Conservation (phyloP, 2,329 filamentous ascomycete genomes). For the Aspergillus sp. region DNA sequence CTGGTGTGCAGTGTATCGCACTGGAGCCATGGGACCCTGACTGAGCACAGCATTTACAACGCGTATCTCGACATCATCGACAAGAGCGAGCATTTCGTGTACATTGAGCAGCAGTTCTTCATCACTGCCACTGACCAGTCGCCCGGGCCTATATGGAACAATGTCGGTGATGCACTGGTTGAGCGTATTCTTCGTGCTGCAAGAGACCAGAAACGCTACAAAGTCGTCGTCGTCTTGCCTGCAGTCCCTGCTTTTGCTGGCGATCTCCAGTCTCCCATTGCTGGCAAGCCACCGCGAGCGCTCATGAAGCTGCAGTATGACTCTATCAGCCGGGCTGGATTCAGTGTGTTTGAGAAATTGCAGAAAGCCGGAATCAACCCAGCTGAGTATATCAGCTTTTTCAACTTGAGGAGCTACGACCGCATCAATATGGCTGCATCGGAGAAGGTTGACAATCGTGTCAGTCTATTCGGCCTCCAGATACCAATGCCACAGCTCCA, state of each 20-base stretch:
- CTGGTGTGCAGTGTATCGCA: neutral
- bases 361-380: neutral
- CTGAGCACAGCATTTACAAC: neutral
- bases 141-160: neutral
- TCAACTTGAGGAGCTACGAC: neutral
- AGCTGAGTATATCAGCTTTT: neutral
- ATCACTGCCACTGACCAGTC: neutral
- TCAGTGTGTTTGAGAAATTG: neutral
- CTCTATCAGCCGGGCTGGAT: neutral
- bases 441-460: neutral
- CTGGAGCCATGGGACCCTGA: neutral
- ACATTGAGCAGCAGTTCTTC: conserved; percentile 1
- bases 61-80: neutral
- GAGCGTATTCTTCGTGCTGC: neutral
- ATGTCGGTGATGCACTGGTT: neutral
- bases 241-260: neutral
- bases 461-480: neutral
- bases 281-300: neutral
- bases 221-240: neutral
- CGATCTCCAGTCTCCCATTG: neutral
- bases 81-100: neutral
- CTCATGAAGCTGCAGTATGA: conserved; percentile 1
- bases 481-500: no score
- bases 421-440: neutral
- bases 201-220: neutral